A percentile compares a stretch with the other conserved stretches of the same genome.
These are phyloP conservation scores for Cyclotella kingstonii DNA, from an alignment of 108 stramenopile genomes.

Conservation along the genomic window DNA sequence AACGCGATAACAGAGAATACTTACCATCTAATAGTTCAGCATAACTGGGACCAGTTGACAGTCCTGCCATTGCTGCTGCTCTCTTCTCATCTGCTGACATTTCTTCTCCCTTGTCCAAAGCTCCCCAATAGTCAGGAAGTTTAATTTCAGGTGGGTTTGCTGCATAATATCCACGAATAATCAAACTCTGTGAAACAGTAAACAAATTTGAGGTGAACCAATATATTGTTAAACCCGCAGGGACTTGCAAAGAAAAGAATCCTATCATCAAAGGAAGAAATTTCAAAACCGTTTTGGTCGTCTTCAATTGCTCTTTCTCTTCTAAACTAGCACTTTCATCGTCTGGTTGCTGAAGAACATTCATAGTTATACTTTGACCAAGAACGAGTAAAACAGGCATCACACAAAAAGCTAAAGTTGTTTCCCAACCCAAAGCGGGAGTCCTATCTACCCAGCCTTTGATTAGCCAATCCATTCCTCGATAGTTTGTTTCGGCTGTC, in stretches of 20 bases:
- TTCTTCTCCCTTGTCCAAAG: conserved; percentile 64
- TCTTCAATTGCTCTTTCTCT: conserved; percentile 65
- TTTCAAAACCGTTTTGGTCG: conserved; percentile 74
- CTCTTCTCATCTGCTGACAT: conserved; percentile 79
- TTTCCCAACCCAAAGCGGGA: conserved; percentile 90
- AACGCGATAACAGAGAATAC: background rate
- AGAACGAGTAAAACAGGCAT: conserved; percentile 91
- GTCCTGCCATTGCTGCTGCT: conserved; percentile 74
- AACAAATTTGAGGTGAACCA: conserved; percentile 94
- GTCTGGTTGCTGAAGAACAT: conserved; percentile 70
- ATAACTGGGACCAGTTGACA: conserved; percentile 68
- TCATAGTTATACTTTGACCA: conserved; percentile 85
- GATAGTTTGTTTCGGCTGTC: conserved; percentile 65
- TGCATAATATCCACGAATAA: conserved; percentile 72
- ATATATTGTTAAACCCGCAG: conserved; percentile 94
- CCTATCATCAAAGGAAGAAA: conserved; percentile 94
- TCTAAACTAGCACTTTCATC: conserved; percentile 66
- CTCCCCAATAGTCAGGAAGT: conserved; percentile 86
- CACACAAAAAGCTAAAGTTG: conserved; percentile 83
- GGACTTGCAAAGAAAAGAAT: conserved; percentile 92
- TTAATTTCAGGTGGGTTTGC: conserved; percentile 83
- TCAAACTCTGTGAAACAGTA: conserved; percentile 75
- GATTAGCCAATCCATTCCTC: conserved; percentile 84
- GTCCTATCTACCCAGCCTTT: conserved; percentile 65
- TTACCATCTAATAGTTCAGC: conserved; percentile 61